Percentiles rank a stretch among this genome's conserved stretches.
Evolutionary conservation across 495 filamentous ascomycete species (phyloP).

Genomic region (Neurospora sp.): DNA sequence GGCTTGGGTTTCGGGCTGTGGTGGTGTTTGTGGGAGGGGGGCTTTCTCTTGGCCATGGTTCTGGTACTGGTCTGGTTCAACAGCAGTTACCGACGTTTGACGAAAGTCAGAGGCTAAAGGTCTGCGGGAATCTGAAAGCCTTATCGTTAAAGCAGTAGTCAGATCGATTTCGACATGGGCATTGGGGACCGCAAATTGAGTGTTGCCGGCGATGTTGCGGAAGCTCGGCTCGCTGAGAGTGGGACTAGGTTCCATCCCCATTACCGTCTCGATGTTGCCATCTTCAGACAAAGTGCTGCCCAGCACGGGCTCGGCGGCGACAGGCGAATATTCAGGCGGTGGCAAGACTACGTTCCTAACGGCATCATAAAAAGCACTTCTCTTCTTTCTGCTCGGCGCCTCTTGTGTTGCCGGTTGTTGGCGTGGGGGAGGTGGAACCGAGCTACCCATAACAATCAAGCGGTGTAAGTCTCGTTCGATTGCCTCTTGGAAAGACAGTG

Average conservation of each 20-base stretch:
- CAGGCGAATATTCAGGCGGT: neutral
- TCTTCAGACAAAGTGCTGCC: neutral
- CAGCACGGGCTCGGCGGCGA: neutral
- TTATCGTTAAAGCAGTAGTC: neutral
- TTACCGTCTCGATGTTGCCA: neutral
- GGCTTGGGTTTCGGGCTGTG: neutral
- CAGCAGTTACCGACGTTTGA: neutral
- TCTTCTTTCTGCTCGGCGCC: neutral
- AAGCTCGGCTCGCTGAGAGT: neutral
- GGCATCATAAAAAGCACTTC: neutral
- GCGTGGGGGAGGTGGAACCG: neutral
- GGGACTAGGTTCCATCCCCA: neutral
- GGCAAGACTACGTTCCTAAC: neutral
- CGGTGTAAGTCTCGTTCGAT: neutral
- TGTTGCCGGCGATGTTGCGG: neutral
- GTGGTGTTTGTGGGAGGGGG: neutral
- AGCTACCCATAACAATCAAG: neutral
- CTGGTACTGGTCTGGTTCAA: neutral
- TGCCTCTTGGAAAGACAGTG: neutral
- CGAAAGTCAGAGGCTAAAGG: neutral
- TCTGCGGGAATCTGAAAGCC: neutral
- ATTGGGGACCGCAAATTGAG: neutral
- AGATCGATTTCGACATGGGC: neutral
- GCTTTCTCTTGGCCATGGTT: neutral
- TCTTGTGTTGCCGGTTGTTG: neutral